Evolutionary conservation across 2,329 filamentous ascomycete species (phyloP).

Genomic region (Epichloe sylvatica): DNA sequence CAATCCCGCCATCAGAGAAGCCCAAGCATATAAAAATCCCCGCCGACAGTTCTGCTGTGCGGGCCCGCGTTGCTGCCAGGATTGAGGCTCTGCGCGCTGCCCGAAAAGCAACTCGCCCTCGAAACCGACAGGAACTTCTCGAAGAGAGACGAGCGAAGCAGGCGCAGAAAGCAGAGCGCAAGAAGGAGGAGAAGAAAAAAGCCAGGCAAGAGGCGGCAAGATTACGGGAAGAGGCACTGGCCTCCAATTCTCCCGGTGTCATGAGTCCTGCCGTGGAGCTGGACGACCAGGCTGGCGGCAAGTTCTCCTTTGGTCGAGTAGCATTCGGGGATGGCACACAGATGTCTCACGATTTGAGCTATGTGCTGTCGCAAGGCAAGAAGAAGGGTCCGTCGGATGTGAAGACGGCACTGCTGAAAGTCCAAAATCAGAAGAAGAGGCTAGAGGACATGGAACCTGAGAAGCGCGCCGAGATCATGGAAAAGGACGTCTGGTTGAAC

Average conservation of each 20-base stretch:
- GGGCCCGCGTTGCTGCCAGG: conserved; percentile 64
- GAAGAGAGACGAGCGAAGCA: conserved; percentile 81
- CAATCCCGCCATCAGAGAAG: conserved; percentile 44
- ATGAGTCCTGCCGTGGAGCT: conserved; percentile 42
- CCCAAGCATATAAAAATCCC: conserved; percentile 54
- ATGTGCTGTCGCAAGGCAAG: conserved; percentile 39
- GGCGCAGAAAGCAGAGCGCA: conserved; percentile 71
- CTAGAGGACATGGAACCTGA: conserved; percentile 60
- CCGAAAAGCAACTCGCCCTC: conserved; percentile 72
- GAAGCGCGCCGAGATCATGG: conserved; percentile 74
- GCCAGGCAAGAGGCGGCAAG: conserved; percentile 68
- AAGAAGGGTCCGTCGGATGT: conserved; percentile 74
- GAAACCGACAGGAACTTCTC: conserved; percentile 81
- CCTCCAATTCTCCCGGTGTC: conserved; percentile 46
- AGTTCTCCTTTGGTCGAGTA: conserved; percentile 84
- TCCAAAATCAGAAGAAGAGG: conserved; percentile 74
- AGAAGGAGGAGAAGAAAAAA: conserved; percentile 65
- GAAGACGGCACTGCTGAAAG: conserved; percentile 70
- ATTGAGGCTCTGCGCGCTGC: conserved; percentile 75
- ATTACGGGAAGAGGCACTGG: conserved; percentile 48
- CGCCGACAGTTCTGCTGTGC: conserved; percentile 59
- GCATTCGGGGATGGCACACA: conserved; percentile 76
- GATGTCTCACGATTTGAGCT: conserved; percentile 58
- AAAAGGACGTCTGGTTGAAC: conserved; percentile 90
- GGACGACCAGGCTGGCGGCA: conserved; percentile 43